Evolutionary conservation across 1,284 basidiomycete species (phyloP), one percentile per base, ranked within the genome.

Genomic region (Cutaneotrichosporon arboriforme): DNA sequence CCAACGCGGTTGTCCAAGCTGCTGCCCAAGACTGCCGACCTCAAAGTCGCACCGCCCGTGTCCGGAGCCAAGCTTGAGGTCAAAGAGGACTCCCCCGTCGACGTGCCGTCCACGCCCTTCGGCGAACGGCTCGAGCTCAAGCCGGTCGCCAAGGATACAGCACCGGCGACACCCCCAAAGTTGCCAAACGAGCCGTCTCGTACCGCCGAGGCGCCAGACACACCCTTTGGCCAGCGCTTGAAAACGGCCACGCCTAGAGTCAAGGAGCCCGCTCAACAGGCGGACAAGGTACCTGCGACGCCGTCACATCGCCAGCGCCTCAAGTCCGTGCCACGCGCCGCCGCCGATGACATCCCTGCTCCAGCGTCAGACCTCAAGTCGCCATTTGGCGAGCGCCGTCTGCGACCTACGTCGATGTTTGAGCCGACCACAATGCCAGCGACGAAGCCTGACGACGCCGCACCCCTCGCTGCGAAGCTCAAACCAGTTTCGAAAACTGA

Each of bases 341-440:
- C 26, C 20, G 33, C 17, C 31, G 43, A 45, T 21, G 43, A 9
- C 15, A 7, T 31, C n/a, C 10, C 43, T 10, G 21, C 36, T n/a
- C n/a, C 37, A 36, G 36, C 34, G 23, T 12, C 36, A 5, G 34
- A 15, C 14, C 23, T 42, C 8, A 35, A 46, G 14, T 34, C 34
- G 12, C 18, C 35, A 17, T 44, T 44, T 10, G 10, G 42, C 9
- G 22, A 39, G 26, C 42, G 49, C 35, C 37, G 31, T 17, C 36
- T 51, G 34, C 42, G 42, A 13, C 49, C 49, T 9, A 26, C 31
- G 5, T 51, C 49, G 17, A 45, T 51, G 49, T 17, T 51, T 12
- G 49, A 44, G 18, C n/a, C 43, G 10, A 21, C 42, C 4, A 33
- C 33, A 7, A 12, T 10, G 33, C 21, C 42, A 4, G 5, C 43